Evolutionary conservation across 495 filamentous ascomycete genomes (phyloP), one percentile per base, ranked within the genome.

Genomic region (Neurospora sp.): DNA sequence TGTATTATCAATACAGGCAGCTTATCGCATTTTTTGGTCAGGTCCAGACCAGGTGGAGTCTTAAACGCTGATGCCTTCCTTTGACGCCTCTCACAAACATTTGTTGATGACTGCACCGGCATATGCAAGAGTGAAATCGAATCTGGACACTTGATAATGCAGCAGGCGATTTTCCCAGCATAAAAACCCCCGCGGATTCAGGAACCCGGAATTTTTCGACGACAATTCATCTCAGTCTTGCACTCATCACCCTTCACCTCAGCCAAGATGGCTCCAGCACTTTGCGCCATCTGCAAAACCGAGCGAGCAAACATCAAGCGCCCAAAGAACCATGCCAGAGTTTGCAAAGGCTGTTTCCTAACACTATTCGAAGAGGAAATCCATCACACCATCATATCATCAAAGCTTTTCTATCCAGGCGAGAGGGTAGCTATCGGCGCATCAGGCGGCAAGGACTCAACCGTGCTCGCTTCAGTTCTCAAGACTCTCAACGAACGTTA

Each of bases 371-470:
- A 99, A 80, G 87, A 91, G 75, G 96, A 99, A 85, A 91, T 97
- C 71, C 94, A 98, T 81, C 90, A 94, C 76, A 98, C 96, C 5
- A 97, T 99, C 82, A 91, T 85, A 11, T 85, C 89, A 8, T 91
- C 92, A 16, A 83, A 85, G 35, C 88, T 99, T 42, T 99, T 99
- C 84, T 82, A 86, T 41, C 91, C 85, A 31, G 96, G 96, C 42
- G 95, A 98, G 81, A 90, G 90, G 71, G 87, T 99, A 38, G 96
- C 96, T 31, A 97, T 99, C 80, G 96, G 96, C 66, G 96, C 96
- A 41, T 98, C 95, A 3, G 96, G 96, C 59, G 96, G 96, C 75
- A 99, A 99, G 84, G 96, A 99, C 83, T 97, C 94, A 73, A 99
- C 96, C 0, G 96, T 99, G 4, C 88, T 99, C 5, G 96, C 96